phyloP scores from a whole-genome alignment of 2,329 filamentous ascomycete species.

The Diplodia scrobiculata region DNA sequence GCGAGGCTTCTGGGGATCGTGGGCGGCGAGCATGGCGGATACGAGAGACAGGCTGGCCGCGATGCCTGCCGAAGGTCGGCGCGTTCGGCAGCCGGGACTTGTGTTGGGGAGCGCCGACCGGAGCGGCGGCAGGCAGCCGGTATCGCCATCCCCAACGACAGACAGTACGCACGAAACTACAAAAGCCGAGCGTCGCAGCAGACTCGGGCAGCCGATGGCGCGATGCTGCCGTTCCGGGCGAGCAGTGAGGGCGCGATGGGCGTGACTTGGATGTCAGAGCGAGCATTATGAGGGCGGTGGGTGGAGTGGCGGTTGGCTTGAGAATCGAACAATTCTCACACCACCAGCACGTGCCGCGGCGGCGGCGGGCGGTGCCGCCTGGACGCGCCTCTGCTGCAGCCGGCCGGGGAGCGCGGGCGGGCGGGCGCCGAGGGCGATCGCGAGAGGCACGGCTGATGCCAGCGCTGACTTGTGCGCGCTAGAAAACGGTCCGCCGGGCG shows the following conservation, averaged over 20 bases:
- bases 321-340: conserved; percentile 25
- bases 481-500: conserved; percentile 8
- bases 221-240: background rate
- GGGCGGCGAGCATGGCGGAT: background rate
- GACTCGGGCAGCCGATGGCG: conserved; percentile 17
- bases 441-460: conserved; percentile 21
- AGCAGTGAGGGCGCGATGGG: background rate
- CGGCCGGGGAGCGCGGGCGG: conserved; percentile 8
- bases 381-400: background rate
- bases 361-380: conserved; percentile 11
- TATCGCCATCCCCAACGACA: background rate
- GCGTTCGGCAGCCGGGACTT: background rate
- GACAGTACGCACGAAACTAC: too few species aligned
- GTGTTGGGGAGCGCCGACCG: background rate
- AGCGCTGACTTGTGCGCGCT: conserved; percentile 13
- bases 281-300: conserved; percentile 1
- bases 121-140: background rate
- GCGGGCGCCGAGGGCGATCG: conserved; percentile 20
- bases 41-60: background rate
- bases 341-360: conserved; percentile 20
- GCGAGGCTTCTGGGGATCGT: background rate
- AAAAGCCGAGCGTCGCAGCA: conserved; percentile 16
- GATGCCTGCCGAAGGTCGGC: conserved; percentile 3
- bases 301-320: conserved; percentile 19
- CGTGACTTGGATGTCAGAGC: conserved; percentile 15